These are phyloP conservation scores for Mycena belliarum DNA, from an alignment of 768 basidiomycete species.

Conservation along the genomic window DNA sequence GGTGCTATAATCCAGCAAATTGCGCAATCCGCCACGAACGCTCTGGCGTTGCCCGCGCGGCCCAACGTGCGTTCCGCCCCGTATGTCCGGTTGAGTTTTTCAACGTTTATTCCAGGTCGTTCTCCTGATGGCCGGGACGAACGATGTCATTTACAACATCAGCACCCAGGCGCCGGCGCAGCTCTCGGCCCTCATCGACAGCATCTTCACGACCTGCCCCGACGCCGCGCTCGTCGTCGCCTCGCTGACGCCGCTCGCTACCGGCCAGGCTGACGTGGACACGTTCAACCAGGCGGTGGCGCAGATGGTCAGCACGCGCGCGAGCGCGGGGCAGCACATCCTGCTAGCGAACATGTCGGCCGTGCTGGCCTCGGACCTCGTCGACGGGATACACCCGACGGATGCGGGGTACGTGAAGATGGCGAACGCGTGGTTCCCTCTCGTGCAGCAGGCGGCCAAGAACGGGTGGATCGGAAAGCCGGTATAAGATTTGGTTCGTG, in stretches of 20 bases:
- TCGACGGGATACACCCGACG: constrained; percentile 17
- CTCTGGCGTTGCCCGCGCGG: constrained; percentile 6
- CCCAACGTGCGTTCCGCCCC: constrained; percentile 3
- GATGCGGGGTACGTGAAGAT: constrained; percentile 19
- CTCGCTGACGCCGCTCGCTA: constrained; percentile 7
- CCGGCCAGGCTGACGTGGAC: constrained; percentile 3
- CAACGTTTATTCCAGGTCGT: constrained; percentile 7
- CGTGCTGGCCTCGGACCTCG: constrained; percentile 6
- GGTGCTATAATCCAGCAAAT: constrained; percentile 18
- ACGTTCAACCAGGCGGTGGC: constrained; percentile 11
- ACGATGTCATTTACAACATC: constrained; percentile 4
- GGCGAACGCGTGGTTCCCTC: constrained; percentile 20
- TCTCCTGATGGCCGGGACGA: constrained; percentile 22
- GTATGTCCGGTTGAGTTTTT: too few species aligned
- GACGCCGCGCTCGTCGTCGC: constrained; percentile 18
- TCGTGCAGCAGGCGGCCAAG: constrained; percentile 10
- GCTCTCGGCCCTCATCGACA: constrained; percentile 13
- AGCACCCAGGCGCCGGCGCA: not conserved
- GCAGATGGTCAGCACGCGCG: constrained; percentile 6
- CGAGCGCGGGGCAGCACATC: constrained; percentile 18
- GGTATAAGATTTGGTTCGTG: too few species aligned
- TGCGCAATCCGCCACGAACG: constrained; percentile 1
- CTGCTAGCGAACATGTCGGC: constrained; percentile 14
- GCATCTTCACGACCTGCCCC: constrained; percentile 11
- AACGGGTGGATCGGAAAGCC: constrained; percentile 21